phyloP scores from a whole-genome alignment of 768 basidiomycete genomes.

The Suillus subaureus region DNA sequence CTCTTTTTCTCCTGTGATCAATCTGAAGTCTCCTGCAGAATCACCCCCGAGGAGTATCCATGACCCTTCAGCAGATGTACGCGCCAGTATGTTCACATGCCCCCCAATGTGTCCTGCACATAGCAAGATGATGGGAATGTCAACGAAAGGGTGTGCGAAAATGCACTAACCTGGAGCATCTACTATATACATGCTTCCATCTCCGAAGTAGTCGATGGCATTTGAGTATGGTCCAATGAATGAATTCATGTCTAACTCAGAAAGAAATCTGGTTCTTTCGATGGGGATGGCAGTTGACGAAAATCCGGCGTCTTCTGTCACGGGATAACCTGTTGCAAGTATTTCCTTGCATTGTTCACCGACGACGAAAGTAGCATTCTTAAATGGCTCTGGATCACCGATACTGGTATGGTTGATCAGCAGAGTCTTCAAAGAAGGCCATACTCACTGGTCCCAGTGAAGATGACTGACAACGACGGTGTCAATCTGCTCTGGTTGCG shows the following conservation, averaged over 20 bases:
- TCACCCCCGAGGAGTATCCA: slow-evolving; percentile 62
- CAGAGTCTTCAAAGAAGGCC: not conserved
- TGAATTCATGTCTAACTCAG: slow-evolving; percentile 31
- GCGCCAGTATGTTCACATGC: slow-evolving; percentile 55
- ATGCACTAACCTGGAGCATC: slow-evolving; percentile 45
- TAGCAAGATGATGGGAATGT: not conserved
- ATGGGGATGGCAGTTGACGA: slow-evolving; percentile 39
- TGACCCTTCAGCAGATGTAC: slow-evolving; percentile 52
- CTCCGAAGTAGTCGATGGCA: slow-evolving; percentile 55
- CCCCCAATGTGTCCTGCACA: slow-evolving; percentile 49
- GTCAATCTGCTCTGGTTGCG: slow-evolving; percentile 44
- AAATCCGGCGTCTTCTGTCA: slow-evolving; percentile 36
- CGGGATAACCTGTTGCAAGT: slow-evolving; percentile 45
- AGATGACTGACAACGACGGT: slow-evolving; percentile 53
- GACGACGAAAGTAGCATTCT: slow-evolving; percentile 48
- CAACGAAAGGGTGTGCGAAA: not conserved
- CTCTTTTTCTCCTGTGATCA: slow-evolving; percentile 47
- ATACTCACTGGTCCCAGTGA: slow-evolving; percentile 49
- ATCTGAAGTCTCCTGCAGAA: slow-evolving; percentile 55
- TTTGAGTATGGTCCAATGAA: slow-evolving; percentile 53
- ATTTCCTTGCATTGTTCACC: slow-evolving; percentile 41
- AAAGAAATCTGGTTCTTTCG: slow-evolving; percentile 42
- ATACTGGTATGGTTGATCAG: slow-evolving; percentile 23
- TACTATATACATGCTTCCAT: slow-evolving; percentile 60
- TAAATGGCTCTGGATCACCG: slow-evolving; percentile 49